These are phyloP conservation scores for Annulohypoxylon nitens DNA, from an alignment of 495 filamentous ascomycete species.

Conservation along the genomic window DNA sequence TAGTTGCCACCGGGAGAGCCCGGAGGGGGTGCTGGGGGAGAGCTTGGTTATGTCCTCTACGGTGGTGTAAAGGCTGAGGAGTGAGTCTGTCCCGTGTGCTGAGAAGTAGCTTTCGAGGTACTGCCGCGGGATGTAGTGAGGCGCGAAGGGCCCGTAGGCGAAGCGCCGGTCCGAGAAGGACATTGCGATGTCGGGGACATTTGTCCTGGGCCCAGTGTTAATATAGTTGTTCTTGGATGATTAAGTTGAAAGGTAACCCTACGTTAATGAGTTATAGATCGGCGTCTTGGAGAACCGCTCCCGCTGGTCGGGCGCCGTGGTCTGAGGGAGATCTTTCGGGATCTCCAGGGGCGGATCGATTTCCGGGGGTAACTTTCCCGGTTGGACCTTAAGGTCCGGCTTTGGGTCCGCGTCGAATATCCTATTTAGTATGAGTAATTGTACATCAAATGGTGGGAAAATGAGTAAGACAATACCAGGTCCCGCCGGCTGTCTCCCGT, in stretches of 20 bases:
- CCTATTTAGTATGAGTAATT: conserved; percentile 49
- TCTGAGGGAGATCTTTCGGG: conserved; percentile 55
- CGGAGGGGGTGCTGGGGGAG: conserved; percentile 2
- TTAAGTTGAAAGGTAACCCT: conserved; percentile 27
- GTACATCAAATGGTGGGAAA: background rate
- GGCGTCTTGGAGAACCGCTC: conserved; percentile 61
- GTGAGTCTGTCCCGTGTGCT: conserved; percentile 52
- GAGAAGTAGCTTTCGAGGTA: conserved; percentile 65
- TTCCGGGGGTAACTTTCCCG: conserved; percentile 57
- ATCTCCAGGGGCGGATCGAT: conserved; percentile 59
- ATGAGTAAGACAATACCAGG: conserved; percentile 55
- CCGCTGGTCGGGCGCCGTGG: conserved; percentile 55
- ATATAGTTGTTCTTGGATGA: background rate
- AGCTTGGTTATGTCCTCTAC: conserved; percentile 61
- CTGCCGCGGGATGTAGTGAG: conserved; percentile 62
- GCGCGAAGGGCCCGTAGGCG: conserved; percentile 64
- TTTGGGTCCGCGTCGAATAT: conserved; percentile 59
- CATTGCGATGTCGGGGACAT: conserved; percentile 66
- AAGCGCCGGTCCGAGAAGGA: conserved; percentile 62
- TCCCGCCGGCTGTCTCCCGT: conserved; percentile 60
- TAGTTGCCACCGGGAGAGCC: conserved; percentile 56
- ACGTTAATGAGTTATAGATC: conserved; percentile 63
- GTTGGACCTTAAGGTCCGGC: conserved; percentile 47
- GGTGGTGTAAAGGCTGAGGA: conserved; percentile 62
- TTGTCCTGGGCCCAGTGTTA: conserved; percentile 54